These are phyloP conservation scores for Mesotaenium endlicherianum DNA, from an alignment of 139 green algal species.

Conservation along the genomic window DNA sequence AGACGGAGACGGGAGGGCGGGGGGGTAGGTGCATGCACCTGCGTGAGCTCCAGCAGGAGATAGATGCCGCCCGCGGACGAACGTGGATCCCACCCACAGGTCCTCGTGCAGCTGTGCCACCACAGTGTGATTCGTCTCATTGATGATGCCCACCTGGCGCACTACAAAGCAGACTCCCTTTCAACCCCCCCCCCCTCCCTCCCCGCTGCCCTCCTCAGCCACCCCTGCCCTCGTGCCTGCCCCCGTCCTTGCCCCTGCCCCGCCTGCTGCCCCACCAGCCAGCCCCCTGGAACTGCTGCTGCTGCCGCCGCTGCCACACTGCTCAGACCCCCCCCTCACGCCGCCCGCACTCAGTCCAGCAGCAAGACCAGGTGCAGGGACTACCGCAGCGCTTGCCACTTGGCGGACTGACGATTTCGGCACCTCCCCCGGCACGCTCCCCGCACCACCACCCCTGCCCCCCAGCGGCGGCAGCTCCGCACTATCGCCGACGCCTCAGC, in stretches of 20 bases:
- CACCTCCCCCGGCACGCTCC: slow-evolving; percentile 52
- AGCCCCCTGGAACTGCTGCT: background rate
- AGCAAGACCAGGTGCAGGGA: slow-evolving; percentile 69
- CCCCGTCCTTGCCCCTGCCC: background rate
- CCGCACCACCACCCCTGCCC: too few relatives aligned
- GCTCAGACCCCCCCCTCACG: background rate
- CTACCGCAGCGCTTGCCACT: slow-evolving; percentile 57
- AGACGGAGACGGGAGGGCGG: too few relatives aligned
- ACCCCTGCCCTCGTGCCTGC: background rate
- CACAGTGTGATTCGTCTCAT: slow-evolving; percentile 56
- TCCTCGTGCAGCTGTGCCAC: slow-evolving; percentile 50
- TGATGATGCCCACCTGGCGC: slow-evolving; percentile 58
- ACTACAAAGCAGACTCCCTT: background rate
- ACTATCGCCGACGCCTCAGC: too few relatives aligned
- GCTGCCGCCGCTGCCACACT: background rate
- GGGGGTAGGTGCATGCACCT: too few relatives aligned
- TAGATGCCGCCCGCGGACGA: slow-evolving; percentile 50
- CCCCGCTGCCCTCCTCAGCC: too few relatives aligned
- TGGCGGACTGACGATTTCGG: slow-evolving; percentile 32
- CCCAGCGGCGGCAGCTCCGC: too few relatives aligned
- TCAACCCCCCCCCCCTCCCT: background rate
- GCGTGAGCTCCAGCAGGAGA: slow-evolving; percentile 62
- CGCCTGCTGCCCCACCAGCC: background rate
- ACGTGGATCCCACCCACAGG: slow-evolving; percentile 51
- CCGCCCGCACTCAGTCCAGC: slow-evolving; percentile 23